A percentile compares a stretch with the other conserved stretches of the same genome.
Conservation (phyloP, 2,329 filamentous ascomycete species). For the Ophiostoma piceae region DNA sequence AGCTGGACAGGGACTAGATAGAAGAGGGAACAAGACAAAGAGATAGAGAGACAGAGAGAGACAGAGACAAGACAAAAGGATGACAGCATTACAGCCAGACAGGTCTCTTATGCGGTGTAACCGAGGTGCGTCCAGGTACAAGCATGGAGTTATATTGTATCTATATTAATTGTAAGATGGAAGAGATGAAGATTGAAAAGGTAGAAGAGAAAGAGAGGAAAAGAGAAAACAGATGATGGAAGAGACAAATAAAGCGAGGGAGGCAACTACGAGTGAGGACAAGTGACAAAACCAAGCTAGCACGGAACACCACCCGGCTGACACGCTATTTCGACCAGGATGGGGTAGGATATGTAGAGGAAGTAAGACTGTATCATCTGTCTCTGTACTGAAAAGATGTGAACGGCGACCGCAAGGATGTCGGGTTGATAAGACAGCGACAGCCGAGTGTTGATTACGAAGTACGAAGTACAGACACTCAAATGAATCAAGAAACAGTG, state of each 20-base stretch:
- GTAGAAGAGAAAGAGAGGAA: neutral
- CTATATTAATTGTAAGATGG: neutral
- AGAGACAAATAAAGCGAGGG: neutral
- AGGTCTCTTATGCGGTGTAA: neutral
- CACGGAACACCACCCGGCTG: constrained; percentile 4
- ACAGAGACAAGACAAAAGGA: neutral
- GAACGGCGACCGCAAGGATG: constrained; percentile 1
- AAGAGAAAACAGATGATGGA: neutral
- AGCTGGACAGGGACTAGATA: neutral
- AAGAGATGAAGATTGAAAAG: neutral
- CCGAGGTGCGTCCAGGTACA: neutral
- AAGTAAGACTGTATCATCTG: neutral
- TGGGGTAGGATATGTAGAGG: neutral
- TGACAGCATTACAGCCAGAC: neutral
- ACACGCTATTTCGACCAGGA: neutral
- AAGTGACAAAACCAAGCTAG: neutral
- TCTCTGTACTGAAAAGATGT: too few species aligned
- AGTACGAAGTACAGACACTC: neutral
- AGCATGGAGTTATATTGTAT: neutral
- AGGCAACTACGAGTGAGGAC: neutral
- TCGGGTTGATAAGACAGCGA: neutral
- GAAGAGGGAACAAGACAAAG: neutral
- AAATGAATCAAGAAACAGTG: neutral
- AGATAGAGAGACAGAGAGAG: neutral
- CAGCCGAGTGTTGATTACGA: neutral